phyloP scores from a whole-genome alignment of 1,139 yeast species.

The Suhomyces terraborum region DNA sequence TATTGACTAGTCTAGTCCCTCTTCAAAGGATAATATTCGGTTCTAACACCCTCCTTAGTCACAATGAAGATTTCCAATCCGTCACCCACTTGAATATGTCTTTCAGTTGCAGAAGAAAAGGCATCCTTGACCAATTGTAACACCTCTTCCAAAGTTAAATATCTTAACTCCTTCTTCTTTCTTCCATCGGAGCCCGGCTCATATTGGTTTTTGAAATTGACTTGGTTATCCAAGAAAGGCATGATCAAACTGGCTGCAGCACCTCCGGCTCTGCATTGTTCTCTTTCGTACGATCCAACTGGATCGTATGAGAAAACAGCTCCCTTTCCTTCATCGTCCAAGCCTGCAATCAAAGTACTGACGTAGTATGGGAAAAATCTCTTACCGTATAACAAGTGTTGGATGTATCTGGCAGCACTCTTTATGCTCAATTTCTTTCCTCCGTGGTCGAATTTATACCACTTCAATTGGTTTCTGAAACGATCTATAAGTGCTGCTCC shows the following conservation, averaged over 20 bases:
- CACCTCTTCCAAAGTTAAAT: slow-evolving; percentile 79
- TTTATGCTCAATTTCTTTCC: slow-evolving; percentile 66
- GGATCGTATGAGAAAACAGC: slow-evolving; percentile 97
- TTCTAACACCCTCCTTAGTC: slow-evolving; percentile 88
- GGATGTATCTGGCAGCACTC: slow-evolving; percentile 88
- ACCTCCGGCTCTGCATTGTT: slow-evolving; percentile 97
- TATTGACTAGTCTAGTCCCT: slow-evolving; percentile 56
- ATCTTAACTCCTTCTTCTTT: slow-evolving; percentile 60
- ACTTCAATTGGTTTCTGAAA: slow-evolving; percentile 75
- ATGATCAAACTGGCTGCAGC: slow-evolving; percentile 94
- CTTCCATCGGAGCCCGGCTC: slow-evolving; percentile 77
- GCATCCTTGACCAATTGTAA: slow-evolving; percentile 88
- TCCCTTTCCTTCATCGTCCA: slow-evolving; percentile 93
- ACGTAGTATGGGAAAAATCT: slow-evolving; percentile 97
- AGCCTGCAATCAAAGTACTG: slow-evolving; percentile 90
- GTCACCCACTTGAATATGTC: slow-evolving; percentile 98
- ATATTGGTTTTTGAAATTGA: slow-evolving; percentile 87
- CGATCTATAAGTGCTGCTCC: slow-evolving; percentile 81
- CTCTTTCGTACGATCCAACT: slow-evolving; percentile 96
- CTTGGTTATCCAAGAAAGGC: slow-evolving; percentile 98
- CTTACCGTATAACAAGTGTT: slow-evolving; percentile 87
- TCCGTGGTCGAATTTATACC: slow-evolving; percentile 90
- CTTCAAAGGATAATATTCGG: slow-evolving; percentile 82
- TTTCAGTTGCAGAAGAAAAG: slow-evolving; percentile 92
- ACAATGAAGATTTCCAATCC: slow-evolving; percentile 88